phyloP scores from a whole-genome alignment of 2,329 filamentous ascomycete species.

The Beauveria australis region DNA sequence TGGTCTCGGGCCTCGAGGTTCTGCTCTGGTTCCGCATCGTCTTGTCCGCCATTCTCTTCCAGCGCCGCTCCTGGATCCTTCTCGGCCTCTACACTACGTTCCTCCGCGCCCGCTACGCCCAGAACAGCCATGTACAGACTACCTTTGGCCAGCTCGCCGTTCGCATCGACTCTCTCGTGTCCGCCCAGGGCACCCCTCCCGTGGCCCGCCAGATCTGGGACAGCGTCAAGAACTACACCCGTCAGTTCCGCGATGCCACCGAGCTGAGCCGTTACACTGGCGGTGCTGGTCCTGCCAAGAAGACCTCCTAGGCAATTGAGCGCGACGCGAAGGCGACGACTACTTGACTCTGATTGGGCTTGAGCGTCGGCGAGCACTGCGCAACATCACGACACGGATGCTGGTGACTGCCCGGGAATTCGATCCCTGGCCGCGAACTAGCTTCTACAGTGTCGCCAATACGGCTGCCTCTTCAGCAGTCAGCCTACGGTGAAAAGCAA shows the following conservation, averaged over 20 bases:
- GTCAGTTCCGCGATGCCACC: slow-evolving; percentile 71
- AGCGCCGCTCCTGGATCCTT: slow-evolving; percentile 84
- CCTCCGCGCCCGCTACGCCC: slow-evolving; percentile 79
- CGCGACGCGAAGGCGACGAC: neutral
- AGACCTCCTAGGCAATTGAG: slow-evolving; percentile 28
- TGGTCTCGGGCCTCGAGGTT: slow-evolving; percentile 86
- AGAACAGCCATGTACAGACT: slow-evolving; percentile 88
- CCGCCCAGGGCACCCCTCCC: slow-evolving; percentile 80
- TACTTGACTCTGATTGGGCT: neutral
- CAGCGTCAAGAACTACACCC: slow-evolving; percentile 60
- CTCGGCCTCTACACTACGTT: slow-evolving; percentile 82
- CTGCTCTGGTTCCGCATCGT: slow-evolving; percentile 76
- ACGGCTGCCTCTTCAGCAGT: neutral
- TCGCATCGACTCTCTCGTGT: slow-evolving; percentile 71
- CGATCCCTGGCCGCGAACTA: neutral
- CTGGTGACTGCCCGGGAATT: neutral
- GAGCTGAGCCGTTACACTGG: slow-evolving; percentile 67
- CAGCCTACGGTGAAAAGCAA: neutral
- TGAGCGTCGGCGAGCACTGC: neutral
- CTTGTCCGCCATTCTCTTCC: slow-evolving; percentile 76
- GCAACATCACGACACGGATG: neutral
- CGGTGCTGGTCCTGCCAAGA: slow-evolving; percentile 44
- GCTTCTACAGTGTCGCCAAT: neutral
- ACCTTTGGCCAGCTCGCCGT: slow-evolving; percentile 65
- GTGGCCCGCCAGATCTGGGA: slow-evolving; percentile 74